Conservation (phyloP, 1,284 basidiomycete genomes). For the Caloboletus inedulis region DNA sequence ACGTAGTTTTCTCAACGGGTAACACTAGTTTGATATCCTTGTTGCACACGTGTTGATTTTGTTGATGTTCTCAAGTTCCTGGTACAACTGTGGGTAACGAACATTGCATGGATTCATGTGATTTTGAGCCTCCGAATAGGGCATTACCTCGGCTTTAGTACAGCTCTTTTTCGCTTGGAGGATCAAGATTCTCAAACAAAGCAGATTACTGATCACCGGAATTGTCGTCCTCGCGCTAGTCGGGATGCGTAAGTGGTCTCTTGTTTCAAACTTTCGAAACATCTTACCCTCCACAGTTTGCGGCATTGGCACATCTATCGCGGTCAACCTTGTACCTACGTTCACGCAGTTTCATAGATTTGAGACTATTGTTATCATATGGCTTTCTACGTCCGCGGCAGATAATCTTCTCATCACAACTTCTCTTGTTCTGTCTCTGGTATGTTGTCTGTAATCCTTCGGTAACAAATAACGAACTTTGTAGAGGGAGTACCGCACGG, state of each 20-base stretch:
- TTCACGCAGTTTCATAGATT: slow-evolving; percentile 33
- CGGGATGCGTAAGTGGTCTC: slow-evolving; percentile 19
- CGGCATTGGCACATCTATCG: slow-evolving; percentile 35
- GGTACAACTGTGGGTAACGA: slow-evolving; percentile 20
- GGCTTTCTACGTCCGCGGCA: slow-evolving; percentile 30
- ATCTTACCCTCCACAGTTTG: slow-evolving; percentile 20
- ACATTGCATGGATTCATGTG: neutral
- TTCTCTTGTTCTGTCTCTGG: slow-evolving; percentile 28
- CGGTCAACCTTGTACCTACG: slow-evolving; percentile 28
- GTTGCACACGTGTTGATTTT: neutral
- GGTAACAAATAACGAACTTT: neutral
- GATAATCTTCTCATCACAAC: slow-evolving; percentile 34
- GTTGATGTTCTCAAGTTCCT: slow-evolving; percentile 15
- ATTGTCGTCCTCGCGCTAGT: slow-evolving; percentile 30
- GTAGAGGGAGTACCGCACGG: slow-evolving; percentile 31
- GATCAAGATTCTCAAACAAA: slow-evolving; percentile 38
- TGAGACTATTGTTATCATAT: slow-evolving; percentile 32
- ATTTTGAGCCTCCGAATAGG: slow-evolving; percentile 19
- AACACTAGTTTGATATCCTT: neutral
- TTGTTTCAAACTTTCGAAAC: neutral
- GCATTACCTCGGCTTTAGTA: slow-evolving; percentile 39
- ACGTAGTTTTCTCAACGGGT: slow-evolving; percentile 23
- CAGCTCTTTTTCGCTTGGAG: slow-evolving; percentile 46
- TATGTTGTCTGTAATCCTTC: slow-evolving; percentile 12
- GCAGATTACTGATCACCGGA: slow-evolving; percentile 24